phyloP scores from a whole-genome alignment of 129 eudicot species.

The Saussurea involucrata region DNA sequence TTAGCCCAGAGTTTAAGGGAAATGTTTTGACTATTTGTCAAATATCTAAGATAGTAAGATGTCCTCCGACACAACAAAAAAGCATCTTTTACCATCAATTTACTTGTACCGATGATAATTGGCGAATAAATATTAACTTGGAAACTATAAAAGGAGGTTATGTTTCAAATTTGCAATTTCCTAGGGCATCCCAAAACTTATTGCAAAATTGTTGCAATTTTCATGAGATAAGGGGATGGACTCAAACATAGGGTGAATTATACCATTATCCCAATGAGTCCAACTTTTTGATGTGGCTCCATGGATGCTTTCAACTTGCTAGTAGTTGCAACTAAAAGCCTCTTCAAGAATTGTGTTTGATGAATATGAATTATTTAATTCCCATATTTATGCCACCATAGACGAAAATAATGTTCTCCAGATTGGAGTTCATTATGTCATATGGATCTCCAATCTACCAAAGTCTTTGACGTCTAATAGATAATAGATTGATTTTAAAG shows the following conservation, averaged over 20 bases:
- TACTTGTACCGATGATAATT: background rate
- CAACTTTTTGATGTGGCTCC: background rate
- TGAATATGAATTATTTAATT: background rate
- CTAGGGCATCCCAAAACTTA: background rate
- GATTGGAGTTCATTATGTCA: background rate
- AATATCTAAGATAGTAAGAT: background rate
- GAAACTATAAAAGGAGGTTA: background rate
- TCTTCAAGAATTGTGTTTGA: background rate
- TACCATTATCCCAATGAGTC: background rate
- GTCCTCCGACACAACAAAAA: conserved; percentile 4
- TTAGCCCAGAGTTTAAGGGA: background rate
- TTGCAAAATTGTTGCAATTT: background rate
- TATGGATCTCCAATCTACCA: background rate
- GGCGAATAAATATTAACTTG: background rate
- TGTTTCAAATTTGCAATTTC: background rate
- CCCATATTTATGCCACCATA: background rate
- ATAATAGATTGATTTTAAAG: background rate
- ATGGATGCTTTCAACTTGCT: background rate
- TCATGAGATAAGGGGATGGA: background rate
- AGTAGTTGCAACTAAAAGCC: background rate
- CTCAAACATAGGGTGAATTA: background rate
- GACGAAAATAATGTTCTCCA: background rate
- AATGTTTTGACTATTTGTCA: background rate
- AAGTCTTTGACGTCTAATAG: background rate
- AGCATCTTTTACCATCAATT: background rate